Evolutionary conservation across 805 yeast species (phyloP), one percentile per base, ranked within the genome.

Genomic region (Schizosaccharomyces cryophilus): DNA sequence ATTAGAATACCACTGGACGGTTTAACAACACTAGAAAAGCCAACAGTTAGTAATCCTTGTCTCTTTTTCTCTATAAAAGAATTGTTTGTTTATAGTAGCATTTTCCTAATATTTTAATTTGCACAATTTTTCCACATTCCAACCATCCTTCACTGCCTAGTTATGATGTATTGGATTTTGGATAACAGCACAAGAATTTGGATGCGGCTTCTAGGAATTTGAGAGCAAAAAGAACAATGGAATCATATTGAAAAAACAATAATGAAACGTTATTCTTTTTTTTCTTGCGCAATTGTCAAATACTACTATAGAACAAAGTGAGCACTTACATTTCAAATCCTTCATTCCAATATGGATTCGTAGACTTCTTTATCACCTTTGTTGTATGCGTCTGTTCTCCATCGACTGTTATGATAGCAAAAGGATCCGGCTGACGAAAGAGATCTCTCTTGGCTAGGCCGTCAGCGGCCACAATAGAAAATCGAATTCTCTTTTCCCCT

Each of bases 321-420:
- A 19, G 4, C 24, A 66, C 73, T 24, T 78, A 78, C 72, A 93
- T 87, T 61, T 80, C 79, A 69, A 90, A 93, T 1, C 85, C 75
- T 73, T 93, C 96, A 73, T 93, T 89, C 99, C 99, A 93, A 73
- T 89, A 93, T 11, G 99, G 99, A 68, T 93, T 87, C 66, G 90
- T 75, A 2, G 97, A 90, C 73, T 87, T 88, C 69, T 87, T 87
- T 38, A 94, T 93, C 40, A 95, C 93, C 60, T 87, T 81, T 1
- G 99, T 93, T 19, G 96, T 85, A 69, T 87, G 87, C 1, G 97
- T 93, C 70, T 93, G 98, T 24, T 86, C 82, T 4, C 97, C 97
- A 71, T 93, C 98, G n/a, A 93, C 89, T 13, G 97, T 90, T 64
- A 93, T 75, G 42, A 93, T 97, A 1, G 96, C 96, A 74, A 93